phyloP scores from a whole-genome alignment of 148 eudicot species.

The Vaccinium corymbosum region DNA sequence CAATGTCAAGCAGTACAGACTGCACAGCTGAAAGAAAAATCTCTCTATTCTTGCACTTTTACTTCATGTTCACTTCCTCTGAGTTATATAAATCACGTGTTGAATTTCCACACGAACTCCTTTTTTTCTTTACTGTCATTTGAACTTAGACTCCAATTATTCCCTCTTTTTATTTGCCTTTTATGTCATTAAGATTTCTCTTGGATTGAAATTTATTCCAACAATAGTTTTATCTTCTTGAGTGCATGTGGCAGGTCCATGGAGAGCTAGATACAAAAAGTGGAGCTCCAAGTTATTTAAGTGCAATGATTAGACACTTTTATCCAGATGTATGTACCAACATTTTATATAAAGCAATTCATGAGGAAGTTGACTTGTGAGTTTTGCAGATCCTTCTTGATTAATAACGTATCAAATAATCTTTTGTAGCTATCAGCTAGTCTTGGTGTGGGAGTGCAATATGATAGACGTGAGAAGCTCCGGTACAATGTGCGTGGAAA shows the following conservation, averaged over 20 bases:
- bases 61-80: background rate
- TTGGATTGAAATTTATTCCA: background rate
- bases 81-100: background rate
- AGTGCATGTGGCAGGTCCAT: constrained; percentile 41
- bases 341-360: background rate
- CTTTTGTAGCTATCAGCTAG: constrained; percentile 49
- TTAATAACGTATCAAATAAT: constrained; percentile 13
- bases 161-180: too few species aligned
- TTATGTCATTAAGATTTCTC: background rate
- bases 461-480: constrained; percentile 50
- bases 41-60: background rate
- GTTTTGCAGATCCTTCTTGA: background rate
- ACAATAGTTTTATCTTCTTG: background rate
- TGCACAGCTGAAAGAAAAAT: background rate
- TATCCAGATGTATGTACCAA: constrained; percentile 52
- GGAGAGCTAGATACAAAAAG: constrained; percentile 82
- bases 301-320: constrained; percentile 59
- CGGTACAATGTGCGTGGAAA: constrained; percentile 60
- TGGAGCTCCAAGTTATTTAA: constrained; percentile 58
- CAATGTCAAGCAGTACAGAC: background rate
- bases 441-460: constrained; percentile 68
- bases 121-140: background rate
- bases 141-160: background rate
- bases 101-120: background rate
- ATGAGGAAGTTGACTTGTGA: constrained; percentile 1